phyloP scores from a whole-genome alignment of 2,329 filamentous ascomycete species.

The Rutstroemia sydowiana region DNA sequence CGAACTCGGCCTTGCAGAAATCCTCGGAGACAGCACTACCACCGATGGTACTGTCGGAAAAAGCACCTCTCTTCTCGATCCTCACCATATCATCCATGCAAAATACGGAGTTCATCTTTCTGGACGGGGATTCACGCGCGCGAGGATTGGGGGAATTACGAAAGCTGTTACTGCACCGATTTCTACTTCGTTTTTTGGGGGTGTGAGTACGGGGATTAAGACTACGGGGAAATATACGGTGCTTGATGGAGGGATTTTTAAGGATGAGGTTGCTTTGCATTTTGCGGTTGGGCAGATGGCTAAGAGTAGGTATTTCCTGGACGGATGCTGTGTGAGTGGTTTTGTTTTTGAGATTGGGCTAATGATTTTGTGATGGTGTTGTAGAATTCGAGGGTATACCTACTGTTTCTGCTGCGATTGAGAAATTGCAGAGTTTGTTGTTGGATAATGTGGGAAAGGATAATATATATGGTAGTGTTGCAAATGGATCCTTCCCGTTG shows the following conservation, averaged over 20 bases:
- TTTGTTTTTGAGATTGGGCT: no score
- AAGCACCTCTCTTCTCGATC: slow-evolving; percentile 21
- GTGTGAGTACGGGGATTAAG: slow-evolving; percentile 37
- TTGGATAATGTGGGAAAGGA: slow-evolving; percentile 30
- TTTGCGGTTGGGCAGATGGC: slow-evolving; percentile 33
- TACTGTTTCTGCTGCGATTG: slow-evolving; percentile 28
- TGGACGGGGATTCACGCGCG: slow-evolving; percentile 35
- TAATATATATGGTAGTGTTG: slow-evolving; percentile 34
- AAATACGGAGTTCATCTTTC: slow-evolving; percentile 37
- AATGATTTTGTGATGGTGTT: background rate
- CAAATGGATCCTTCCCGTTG: slow-evolving; percentile 34
- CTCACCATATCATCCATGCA: slow-evolving; percentile 31
- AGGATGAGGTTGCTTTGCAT: slow-evolving; percentile 38
- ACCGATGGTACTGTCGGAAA: slow-evolving; percentile 38
- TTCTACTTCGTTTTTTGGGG: slow-evolving; percentile 30
- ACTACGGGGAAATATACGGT: slow-evolving; percentile 32
- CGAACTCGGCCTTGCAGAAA: slow-evolving; percentile 43
- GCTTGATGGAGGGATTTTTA: slow-evolving; percentile 36
- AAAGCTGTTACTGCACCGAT: slow-evolving; percentile 36
- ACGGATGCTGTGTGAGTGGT: no score
- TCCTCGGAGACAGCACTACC: slow-evolving; percentile 37
- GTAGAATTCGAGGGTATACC: slow-evolving; percentile 22
- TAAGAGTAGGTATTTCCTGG: slow-evolving; percentile 27
- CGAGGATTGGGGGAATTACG: slow-evolving; percentile 38
- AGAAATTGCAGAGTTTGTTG: slow-evolving; percentile 33